Evolutionary conservation across 2,329 filamentous ascomycete species (phyloP), one percentile per base, ranked within the genome.

Genomic region (Pestalotiopsis sp.): DNA sequence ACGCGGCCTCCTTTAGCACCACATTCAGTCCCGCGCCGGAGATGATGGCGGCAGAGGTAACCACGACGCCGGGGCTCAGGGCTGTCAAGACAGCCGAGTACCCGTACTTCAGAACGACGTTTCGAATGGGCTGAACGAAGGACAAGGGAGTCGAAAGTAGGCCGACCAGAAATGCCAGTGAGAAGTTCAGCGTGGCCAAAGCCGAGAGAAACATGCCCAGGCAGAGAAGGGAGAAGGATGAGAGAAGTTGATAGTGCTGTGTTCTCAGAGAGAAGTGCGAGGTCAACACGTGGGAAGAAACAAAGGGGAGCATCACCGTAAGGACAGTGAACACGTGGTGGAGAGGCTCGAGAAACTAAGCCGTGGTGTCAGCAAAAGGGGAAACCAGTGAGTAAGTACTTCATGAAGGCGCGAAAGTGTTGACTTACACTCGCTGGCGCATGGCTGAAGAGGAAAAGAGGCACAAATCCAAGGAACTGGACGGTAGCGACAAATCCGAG

Each of bases 111-210:
- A 81, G 69, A 4, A 78, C 73, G n/a, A 83, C 73, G 71, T 74
- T 80, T 13, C 75, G 79, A 66, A 83, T 83, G 0, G 89, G 85
- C 7, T 80, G 85, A 20, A 91, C 84, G 78, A 97, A 98, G n/a
- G 90, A 91, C 14, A 98, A 84, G 0, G 95, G 95, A 3, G 89
- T 84, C 58, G 93, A 90, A 60, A 95, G 83, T 2, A 98, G 83
- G 49, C 96, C 96, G 65, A 98, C 85, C 49, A 97, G 84, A 77
- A 98, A 91, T 62, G 94, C 91, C 14, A 98, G 90, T 3, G 92
- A 94, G 85, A 99, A 99, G 82, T 99, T 99, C 65, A 99, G 88
- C 0, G 95, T 99, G 2, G 96, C 95, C 13, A 99, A 91, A 0
- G 95, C 92, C 13, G 95, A 95, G 72, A 99, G 90, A 75, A 94